Base-by-base conservation (phyloP, 345 rosid genomes). In the Geranium brycei region DNA sequence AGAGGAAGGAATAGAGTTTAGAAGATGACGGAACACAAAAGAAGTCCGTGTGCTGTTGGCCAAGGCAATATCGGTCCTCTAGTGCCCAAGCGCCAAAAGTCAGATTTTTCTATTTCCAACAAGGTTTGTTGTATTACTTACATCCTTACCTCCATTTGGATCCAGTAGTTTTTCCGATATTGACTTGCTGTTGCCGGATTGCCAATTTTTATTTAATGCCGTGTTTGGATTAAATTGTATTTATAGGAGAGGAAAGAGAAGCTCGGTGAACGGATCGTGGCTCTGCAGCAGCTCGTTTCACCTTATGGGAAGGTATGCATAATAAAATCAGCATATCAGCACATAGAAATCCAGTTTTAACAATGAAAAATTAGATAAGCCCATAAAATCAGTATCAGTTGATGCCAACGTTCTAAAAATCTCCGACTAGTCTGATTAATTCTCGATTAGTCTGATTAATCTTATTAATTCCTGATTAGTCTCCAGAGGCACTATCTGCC, bases 201-300 rank as follows among this genome's bases (percentile, higher is more conserved):
- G 31, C 61, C 30, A 23, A 19, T 59, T 1, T 18, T 59, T 58
- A 5, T 5, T 0, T 58, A 7, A 23, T 23, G 28, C 28, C 28
- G 41, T 35, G 41, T 35, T 35, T 35, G 41, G 10, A 35, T 23
- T 2, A 23, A 23, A 23, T 23, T 23, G 28, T 40, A 28, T 8
- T 31, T 17, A 65, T 63, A 89, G 91, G 96, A 89, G 73, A 80
- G 84, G 74, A 93, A 93, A 68, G 97, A 86, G 78, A 93, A 93
- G 75, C 68, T 90, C 2, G 91, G 99, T 62, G 97, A 89, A 65
- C 85, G 88, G 19, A 85, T 93, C 31, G 80, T 83, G 40, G 85
- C 91, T 75, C 82, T 93, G 74, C 99, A 89, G 75, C 95, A 89
- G 64, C 91, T 89, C 61, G 99, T 92, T 74, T 92, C 99, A 11